Conservation (phyloP, 1,284 basidiomycete species). For the Rhodotorula sp. region DNA sequence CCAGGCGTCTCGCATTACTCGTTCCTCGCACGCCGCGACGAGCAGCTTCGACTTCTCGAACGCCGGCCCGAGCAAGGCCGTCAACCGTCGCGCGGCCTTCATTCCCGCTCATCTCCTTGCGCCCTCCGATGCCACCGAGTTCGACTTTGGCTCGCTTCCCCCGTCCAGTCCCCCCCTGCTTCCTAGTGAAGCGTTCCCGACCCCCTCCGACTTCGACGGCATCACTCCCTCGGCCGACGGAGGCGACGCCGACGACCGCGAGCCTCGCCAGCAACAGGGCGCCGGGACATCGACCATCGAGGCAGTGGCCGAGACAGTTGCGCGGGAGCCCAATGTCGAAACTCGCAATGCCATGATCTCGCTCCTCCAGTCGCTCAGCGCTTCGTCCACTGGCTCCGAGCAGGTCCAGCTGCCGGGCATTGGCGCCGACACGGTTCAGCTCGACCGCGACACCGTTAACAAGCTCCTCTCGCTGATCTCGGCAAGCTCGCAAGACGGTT, state of each 20-base stretch:
- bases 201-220: slow-evolving; percentile 36
- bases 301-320: slow-evolving; percentile 23
- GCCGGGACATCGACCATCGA: slow-evolving; percentile 12
- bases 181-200: slow-evolving; percentile 35
- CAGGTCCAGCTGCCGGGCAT: slow-evolving; percentile 2
- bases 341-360: slow-evolving; percentile 21
- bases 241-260: slow-evolving; percentile 24
- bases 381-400: neutral
- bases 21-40: neutral
- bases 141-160: slow-evolving; percentile 35
- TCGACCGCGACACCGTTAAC: slow-evolving; percentile 34
- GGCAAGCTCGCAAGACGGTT: slow-evolving; percentile 5
- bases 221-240: slow-evolving; percentile 36
- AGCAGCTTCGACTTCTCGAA: neutral
- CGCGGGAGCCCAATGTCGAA: slow-evolving; percentile 24
- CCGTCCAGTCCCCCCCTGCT: slow-evolving; percentile 37
- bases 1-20: neutral
- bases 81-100: slow-evolving; percentile 16
- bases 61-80: neutral
- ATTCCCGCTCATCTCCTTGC: slow-evolving; percentile 27
- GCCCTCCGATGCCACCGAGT: slow-evolving; percentile 25
- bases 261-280: neutral
- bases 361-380: slow-evolving; percentile 18
- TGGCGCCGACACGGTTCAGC: slow-evolving; percentile 15
- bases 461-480: slow-evolving; percentile 31